Conservation (phyloP, 257 asterid genomes). For the Fraxinus cuspidata region DNA sequence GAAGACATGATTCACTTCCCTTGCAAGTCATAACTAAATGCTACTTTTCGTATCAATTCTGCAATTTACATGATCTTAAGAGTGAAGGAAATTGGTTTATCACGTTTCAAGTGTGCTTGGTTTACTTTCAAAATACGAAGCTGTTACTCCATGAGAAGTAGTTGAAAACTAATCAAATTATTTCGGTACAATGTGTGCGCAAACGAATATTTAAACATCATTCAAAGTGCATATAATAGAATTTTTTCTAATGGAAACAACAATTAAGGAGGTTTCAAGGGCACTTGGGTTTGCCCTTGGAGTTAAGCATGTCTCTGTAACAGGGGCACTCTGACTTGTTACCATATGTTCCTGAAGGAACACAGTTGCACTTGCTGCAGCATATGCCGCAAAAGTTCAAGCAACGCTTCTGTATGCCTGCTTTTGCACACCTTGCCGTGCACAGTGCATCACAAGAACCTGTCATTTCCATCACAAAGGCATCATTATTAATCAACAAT, state of each 20-base stretch:
- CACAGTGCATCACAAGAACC: slow-evolving; percentile 36
- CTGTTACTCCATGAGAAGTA: no score
- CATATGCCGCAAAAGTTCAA: slow-evolving; percentile 36
- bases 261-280: slow-evolving; percentile 20
- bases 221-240: not conserved
- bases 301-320: slow-evolving; percentile 43
- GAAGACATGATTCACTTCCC: slow-evolving; percentile 2
- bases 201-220: no score
- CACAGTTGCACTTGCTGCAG: slow-evolving; percentile 45
- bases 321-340: slow-evolving; percentile 54
- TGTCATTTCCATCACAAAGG: slow-evolving; percentile 7
- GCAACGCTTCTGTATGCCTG: slow-evolving; percentile 43
- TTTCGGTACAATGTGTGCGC: not conserved
- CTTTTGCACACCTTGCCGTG: slow-evolving; percentile 39
- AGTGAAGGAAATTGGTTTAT: not conserved
- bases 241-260: not conserved
- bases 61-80: not conserved
- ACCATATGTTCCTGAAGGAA: slow-evolving; percentile 53
- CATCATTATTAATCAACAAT: not conserved
- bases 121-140: not conserved
- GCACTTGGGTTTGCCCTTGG: slow-evolving; percentile 49
- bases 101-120: not conserved
- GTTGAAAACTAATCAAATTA: not conserved
- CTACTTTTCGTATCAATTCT: not conserved
- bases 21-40: not conserved